Evolutionary conservation across 2,329 filamentous ascomycete genomes (phyloP), one percentile per base, ranked within the genome.

Genomic region (Aspergillus fumigatiaffinis): DNA sequence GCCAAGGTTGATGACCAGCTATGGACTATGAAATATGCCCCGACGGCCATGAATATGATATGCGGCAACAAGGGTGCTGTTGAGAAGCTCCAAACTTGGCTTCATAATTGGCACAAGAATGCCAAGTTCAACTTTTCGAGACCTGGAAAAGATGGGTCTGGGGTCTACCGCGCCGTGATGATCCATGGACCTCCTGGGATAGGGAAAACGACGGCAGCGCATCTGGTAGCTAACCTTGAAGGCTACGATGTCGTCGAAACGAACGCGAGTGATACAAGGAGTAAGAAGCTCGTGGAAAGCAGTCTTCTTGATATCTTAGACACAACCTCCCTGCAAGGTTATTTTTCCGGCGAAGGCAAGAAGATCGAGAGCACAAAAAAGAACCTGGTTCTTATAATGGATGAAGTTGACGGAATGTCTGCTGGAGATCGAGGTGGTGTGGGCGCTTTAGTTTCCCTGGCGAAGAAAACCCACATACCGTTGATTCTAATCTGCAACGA

Each of bases 401-500:
- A 99, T 66, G 94, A 99, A 76, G 94, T 99, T 4, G 94, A 99
- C 68, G 94, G 94, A 53, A 97, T 99, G 94, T 97, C 93, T 60
- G 92, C 91, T 38, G 94, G 94, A 70, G 94, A 99, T 71, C 88
- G 94, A 60, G 94, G 94, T 63, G 94, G 94, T 73, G 94, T 99
- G 50, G 94, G 92, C 52, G 94, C 94, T 29, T 81, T 99, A 56
- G 93, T 94, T 56, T 91, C 94, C 57, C 89, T 96, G 54, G 97
- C 93, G 81, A 96, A 90, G 78, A 97, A 96, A 80, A 94, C 92
- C 0, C 87, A 94, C 65, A 87, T 99, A 25, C 94, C 94, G 0
- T 88, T 99, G 71, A 97, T 99, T 65, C 82, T 99, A 54, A 97
- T 99, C 66, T 99, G 94, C 83, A 99, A 99, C 73, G 94, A 99